Conservation (phyloP, 805 yeast species). For the Brettanomyces sp. region DNA sequence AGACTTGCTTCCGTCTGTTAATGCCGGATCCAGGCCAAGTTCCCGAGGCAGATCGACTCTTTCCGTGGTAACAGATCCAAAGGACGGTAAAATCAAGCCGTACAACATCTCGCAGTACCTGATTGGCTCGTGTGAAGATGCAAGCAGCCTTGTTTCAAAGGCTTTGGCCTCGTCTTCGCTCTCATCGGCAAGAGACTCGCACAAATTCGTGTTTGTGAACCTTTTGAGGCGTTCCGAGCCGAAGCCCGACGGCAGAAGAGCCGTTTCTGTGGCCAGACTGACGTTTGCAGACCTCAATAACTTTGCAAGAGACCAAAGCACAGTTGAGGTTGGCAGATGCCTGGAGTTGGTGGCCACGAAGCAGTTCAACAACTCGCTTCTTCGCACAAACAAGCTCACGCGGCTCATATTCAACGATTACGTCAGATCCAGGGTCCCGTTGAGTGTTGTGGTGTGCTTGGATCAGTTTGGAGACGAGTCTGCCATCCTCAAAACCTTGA, state of each 20-base stretch:
- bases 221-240: background rate
- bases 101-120: slow-evolving; percentile 31
- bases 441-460: slow-evolving; percentile 28
- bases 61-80: slow-evolving; percentile 33
- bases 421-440: slow-evolving; percentile 22
- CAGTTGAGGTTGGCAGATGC: slow-evolving; percentile 42
- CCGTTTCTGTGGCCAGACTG: slow-evolving; percentile 23
- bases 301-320: slow-evolving; percentile 37
- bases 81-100: slow-evolving; percentile 36
- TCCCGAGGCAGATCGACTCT: slow-evolving; percentile 20
- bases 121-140: slow-evolving; percentile 12
- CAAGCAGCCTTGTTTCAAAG: too few species aligned
- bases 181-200: slow-evolving; percentile 11
- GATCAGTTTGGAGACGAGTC: slow-evolving; percentile 32
- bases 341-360: slow-evolving; percentile 31
- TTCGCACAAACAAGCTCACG: slow-evolving; percentile 40
- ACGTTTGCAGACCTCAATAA: slow-evolving; percentile 45
- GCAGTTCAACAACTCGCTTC: slow-evolving; percentile 30
- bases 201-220: slow-evolving; percentile 36
- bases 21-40: slow-evolving; percentile 11
- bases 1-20: slow-evolving; percentile 22
- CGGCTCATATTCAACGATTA: slow-evolving; percentile 39
- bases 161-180: too few species aligned
- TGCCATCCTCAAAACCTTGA: slow-evolving; percentile 21
- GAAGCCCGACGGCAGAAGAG: background rate